A percentile compares a stretch with the other conserved stretches of the same genome.
phyloP scores from a whole-genome alignment of 176 grass and related monocot species.

The Musa troglodytarum region DNA sequence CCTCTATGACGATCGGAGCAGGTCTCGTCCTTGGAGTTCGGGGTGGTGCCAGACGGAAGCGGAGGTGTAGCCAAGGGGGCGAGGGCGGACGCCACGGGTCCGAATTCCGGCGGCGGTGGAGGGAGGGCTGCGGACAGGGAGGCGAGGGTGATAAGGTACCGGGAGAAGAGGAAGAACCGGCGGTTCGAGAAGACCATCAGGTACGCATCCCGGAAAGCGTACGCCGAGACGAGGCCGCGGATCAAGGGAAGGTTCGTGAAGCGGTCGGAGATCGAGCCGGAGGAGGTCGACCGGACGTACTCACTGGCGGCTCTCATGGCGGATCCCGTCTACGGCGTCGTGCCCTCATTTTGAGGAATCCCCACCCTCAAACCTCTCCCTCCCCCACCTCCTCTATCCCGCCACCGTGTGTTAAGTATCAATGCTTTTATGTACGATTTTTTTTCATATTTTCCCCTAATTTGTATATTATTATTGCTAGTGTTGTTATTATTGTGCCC shows the following conservation, averaged over 20 bases:
- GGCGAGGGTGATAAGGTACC: slow-evolving; percentile 79
- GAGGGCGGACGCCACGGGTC: slow-evolving; percentile 1
- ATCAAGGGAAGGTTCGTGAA: slow-evolving; percentile 96
- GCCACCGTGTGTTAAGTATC: no score
- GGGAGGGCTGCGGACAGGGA: slow-evolving; percentile 33
- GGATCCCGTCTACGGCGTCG: slow-evolving; percentile 63
- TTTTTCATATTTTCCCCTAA: no score
- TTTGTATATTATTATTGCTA: no score
- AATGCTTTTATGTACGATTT: no score
- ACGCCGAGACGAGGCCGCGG: slow-evolving; percentile 74
- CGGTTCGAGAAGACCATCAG: slow-evolving; percentile 95
- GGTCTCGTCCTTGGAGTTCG: slow-evolving; percentile 73
- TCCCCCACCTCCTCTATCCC: no score
- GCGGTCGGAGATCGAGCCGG: slow-evolving; percentile 31
- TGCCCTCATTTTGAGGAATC: slow-evolving; percentile 25
- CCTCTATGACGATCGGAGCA: neutral
- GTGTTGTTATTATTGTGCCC: no score
- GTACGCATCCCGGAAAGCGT: slow-evolving; percentile 89
- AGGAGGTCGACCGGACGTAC: slow-evolving; percentile 11
- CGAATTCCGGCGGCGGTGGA: neutral
- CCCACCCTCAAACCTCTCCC: no score
- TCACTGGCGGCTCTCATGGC: slow-evolving; percentile 45
- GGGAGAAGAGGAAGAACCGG: slow-evolving; percentile 87
- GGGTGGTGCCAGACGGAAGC: slow-evolving; percentile 66
- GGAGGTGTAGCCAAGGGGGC: slow-evolving; percentile 3